Base-by-base conservation (phyloP, 768 basidiomycete genomes). In the Boletus barrowsii region DNA sequence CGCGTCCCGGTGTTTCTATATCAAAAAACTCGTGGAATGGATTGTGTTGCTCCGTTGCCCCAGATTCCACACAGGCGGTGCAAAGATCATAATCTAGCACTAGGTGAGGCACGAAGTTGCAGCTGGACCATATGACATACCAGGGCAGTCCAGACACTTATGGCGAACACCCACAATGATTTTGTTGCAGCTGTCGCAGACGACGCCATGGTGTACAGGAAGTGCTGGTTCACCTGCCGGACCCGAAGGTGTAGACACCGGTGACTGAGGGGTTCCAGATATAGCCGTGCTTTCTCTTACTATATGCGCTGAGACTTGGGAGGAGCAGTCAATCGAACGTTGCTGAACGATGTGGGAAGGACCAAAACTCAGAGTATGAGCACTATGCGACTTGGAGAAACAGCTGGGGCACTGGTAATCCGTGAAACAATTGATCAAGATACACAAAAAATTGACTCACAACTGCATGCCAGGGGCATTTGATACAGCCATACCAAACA, bases 141-240 rank as follows among this genome's bases (percentile, higher is more conserved):
- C 77, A 45, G 78, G 75, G 67, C 90, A 93, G 59, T 90, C 86
- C 20, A 90, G 69, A 62, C 91, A 93, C 69, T 93, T 93, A 68
- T 90, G 84, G 42, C 92, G 77, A 51, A 83, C 66, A 11, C 90
- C 91, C 51, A 79, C 72, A 37, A 93, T 76, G 4, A 69, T 77
- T 20, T 69, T 59, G 6, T 76, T 59, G 68, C 91, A 94, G 15
- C 60, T 61, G 67, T 93, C 87, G 67, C 91, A 94, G 10, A 76
- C 43, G n/a, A 90, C 72, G 29, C 79, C 79, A 32, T 47, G 64
- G 65, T 90, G 88, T 37, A 85, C 59, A 24, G 55, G 10, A n/a
- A 35, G 39, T n/a, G 36, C 24, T 35, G 32, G n/a, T 47, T 56
- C 43, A 39, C 39, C 20, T 24, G 24, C 20, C 10, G 17, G 15